Evolutionary conservation across 1,284 basidiomycete genomes (phyloP), one percentile per base, ranked within the genome.

Genomic region (Trametes pubescens): DNA sequence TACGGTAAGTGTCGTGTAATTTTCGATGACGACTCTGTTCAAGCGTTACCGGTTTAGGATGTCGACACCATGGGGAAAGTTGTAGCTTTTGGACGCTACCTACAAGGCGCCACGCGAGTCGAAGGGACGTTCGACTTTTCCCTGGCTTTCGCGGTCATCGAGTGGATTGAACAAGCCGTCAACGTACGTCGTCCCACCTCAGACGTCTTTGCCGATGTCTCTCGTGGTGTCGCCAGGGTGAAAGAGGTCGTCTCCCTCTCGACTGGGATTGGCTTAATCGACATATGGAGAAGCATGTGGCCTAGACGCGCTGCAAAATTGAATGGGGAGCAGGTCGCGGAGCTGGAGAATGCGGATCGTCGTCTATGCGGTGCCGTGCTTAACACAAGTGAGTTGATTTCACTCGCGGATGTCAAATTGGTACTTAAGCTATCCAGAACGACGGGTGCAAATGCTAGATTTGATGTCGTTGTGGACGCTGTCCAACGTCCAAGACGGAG

Each of bases 381-480:
- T 40, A 51, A 65, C 22, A 40, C 35, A 2, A 64, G 66, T 68
- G 51, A 35, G 59, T 61, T 10, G 16, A 6, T 5, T n/a, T 10
- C n/a, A 32, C 3, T 7, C 1, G 21, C 14, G 11, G 22, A 16
- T 0, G 5, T 21, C 7, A 14, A 1, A 26, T 29, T 2, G 7
- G 2, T 24, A 9, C 46, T 29, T n/a, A 29, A 70, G 67, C 29
- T 57, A 72, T 54, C 4, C 54, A 70, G 74, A 59, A 22, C 70
- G 80, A 38, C 78, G 80, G 24, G 69, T 69, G 26, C 78, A 80
- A 68, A 62, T 77, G 0, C 77, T 84, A 32, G 74, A 81, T 53
- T 69, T 82, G n/a, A 77, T 84, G 74, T 73, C 81, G 18, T 40
- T 85, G 53, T 75, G 75, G 57, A 75, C 73, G 1, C 62, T 82